These are phyloP conservation scores for Heimioporus punctisporus DNA, from an alignment of 1,284 basidiomycete genomes.

Conservation along the genomic window DNA sequence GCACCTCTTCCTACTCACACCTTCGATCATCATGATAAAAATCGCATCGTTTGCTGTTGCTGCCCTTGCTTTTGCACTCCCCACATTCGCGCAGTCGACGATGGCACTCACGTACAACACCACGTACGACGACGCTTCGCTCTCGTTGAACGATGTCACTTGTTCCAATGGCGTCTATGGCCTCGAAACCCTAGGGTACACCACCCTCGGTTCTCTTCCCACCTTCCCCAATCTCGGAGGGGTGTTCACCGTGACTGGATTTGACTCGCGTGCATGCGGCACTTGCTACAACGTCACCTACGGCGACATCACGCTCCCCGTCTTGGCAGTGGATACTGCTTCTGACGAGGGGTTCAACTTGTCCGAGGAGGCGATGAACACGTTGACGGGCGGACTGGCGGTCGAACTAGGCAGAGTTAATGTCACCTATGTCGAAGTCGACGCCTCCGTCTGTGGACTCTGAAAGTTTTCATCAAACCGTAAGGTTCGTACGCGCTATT, in stretches of 20 bases:
- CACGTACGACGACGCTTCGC: constrained; percentile 40
- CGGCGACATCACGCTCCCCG: constrained; percentile 13
- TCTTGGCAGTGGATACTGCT: constrained; percentile 36
- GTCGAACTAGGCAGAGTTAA: constrained; percentile 26
- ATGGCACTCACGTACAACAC: constrained; percentile 31
- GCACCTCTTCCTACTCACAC: background rate
- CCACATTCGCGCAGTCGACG: constrained; percentile 14
- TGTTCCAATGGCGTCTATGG: constrained; percentile 49
- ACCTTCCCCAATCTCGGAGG: constrained; percentile 54
- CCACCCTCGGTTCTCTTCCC: constrained; percentile 48
- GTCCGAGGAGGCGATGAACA: constrained; percentile 36
- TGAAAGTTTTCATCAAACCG: too few species aligned
- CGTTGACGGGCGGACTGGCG: constrained; percentile 34
- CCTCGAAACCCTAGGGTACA: constrained; percentile 44
- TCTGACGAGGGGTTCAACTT: constrained; percentile 34
- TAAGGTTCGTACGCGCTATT: too few species aligned
- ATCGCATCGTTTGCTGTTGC: constrained; percentile 13
- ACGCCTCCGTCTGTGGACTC: constrained; percentile 2
- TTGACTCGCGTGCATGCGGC: constrained; percentile 33
- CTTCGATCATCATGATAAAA: constrained; percentile 20
- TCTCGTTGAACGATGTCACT: constrained; percentile 39
- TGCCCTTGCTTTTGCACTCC: constrained; percentile 15
- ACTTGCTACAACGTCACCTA: constrained; percentile 36
- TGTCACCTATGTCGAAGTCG: constrained; percentile 20
- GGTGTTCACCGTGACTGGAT: constrained; percentile 37